A percentile compares a stretch with the other conserved stretches of the same genome.
Evolutionary conservation across 129 eudicot genomes (phyloP).

Genomic region (Tagetes erecta): DNA sequence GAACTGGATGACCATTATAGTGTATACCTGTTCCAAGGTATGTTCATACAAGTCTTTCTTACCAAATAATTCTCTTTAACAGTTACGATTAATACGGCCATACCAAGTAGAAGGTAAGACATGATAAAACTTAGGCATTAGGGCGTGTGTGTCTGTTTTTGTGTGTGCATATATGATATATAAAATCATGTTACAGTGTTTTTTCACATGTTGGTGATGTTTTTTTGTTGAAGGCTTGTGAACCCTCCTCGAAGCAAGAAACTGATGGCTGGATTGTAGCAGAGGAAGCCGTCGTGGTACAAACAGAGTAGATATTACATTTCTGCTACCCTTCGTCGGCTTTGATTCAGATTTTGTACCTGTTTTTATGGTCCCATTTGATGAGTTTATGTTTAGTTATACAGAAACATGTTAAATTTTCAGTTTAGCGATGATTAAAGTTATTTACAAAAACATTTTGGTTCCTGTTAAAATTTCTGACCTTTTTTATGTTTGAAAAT

Average conservation of each 20-base stretch:
- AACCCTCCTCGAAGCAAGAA: conserved; percentile 28
- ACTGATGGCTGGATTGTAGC: conserved; percentile 66
- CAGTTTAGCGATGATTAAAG: not conserved
- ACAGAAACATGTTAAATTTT: not conserved
- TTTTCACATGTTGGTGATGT: not conserved
- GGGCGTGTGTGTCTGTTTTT: not conserved
- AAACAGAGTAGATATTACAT: conserved; percentile 41
- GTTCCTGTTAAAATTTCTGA: not conserved
- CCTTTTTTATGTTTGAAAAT: not conserved
- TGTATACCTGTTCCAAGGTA: conserved; percentile 84
- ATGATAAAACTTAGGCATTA: not conserved
- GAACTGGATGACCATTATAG: conserved; percentile 78
- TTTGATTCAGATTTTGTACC: not conserved
- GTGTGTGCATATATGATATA: not conserved
- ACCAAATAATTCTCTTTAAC: not conserved
- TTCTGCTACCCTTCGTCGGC: not conserved
- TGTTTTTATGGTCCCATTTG: not conserved
- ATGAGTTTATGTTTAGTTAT: not conserved
- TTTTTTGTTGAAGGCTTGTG: conserved; percentile 50
- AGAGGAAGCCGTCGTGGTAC: conserved; percentile 66
- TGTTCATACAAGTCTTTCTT: conserved; percentile 19
- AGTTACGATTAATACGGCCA: not conserved
- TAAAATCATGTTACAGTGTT: not conserved
- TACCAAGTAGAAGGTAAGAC: not conserved
- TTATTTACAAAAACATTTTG: not conserved